phyloP scores from a whole-genome alignment of 2,329 filamentous ascomycete species.

The Cladosporium oxysporum region DNA sequence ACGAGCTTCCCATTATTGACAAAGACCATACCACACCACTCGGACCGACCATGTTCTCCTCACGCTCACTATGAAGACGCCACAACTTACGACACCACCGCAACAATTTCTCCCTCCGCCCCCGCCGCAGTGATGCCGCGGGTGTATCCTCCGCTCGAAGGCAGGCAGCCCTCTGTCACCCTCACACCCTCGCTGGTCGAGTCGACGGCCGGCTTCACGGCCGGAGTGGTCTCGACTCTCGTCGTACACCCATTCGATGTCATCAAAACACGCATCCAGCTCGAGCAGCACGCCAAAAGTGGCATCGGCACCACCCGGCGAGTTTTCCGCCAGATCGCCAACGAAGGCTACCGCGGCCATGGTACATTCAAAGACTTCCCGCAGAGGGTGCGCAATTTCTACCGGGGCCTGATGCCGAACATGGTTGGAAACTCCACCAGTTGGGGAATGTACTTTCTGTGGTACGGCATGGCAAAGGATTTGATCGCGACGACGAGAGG shows the following conservation, averaged over 20 bases:
- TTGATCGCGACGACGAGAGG: slow-evolving; percentile 42
- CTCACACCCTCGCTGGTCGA: slow-evolving; percentile 79
- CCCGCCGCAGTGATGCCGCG: slow-evolving; percentile 45
- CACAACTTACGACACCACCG: background rate
- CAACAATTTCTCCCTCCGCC: slow-evolving; percentile 17
- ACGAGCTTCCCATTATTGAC: background rate
- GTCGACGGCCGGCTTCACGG: slow-evolving; percentile 84
- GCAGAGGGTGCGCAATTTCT: slow-evolving; percentile 60
- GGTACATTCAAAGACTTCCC: background rate
- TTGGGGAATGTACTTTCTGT: slow-evolving; percentile 92
- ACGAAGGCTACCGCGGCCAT: slow-evolving; percentile 24
- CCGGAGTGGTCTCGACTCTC: slow-evolving; percentile 82
- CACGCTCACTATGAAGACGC: slow-evolving; percentile 8
- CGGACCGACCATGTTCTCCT: background rate
- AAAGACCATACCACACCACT: background rate
- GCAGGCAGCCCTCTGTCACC: slow-evolving; percentile 50
- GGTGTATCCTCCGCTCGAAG: slow-evolving; percentile 51
- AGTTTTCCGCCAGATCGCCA: slow-evolving; percentile 33
- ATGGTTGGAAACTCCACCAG: slow-evolving; percentile 85
- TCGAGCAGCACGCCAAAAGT: slow-evolving; percentile 30
- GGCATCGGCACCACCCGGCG: slow-evolving; percentile 31
- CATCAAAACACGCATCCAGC: slow-evolving; percentile 91
- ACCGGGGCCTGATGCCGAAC: slow-evolving; percentile 88
- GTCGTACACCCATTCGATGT: slow-evolving; percentile 91
- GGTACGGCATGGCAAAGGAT: slow-evolving; percentile 63